Evolutionary conservation across 2,329 filamentous ascomycete species (phyloP).

Genomic region (Talaromyces sp.): DNA sequence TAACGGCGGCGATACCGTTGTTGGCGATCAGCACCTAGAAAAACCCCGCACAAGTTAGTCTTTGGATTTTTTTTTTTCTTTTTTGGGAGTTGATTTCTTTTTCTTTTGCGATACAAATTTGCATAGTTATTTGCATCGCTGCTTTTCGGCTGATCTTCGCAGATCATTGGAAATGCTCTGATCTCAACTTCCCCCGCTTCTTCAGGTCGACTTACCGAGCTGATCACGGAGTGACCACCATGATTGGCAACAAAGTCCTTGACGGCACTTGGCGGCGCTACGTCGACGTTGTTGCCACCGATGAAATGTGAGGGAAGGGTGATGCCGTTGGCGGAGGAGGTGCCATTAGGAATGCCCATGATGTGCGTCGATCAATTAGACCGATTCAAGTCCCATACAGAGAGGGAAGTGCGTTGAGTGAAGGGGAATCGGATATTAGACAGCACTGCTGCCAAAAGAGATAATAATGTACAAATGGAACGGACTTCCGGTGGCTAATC

Average conservation of each 20-base stretch:
- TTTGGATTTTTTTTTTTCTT: not conserved
- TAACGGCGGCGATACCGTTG: constrained; percentile 99
- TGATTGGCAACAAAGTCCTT: constrained; percentile 93
- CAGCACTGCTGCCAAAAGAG: constrained; percentile 18
- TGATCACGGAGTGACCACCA: constrained; percentile 97
- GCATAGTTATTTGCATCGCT: too few relatives aligned
- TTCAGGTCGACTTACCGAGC: constrained; percentile 70
- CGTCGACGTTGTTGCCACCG: constrained; percentile 84
- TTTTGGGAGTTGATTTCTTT: not conserved
- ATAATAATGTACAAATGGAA: constrained; percentile 23
- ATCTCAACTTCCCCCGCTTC: too few relatives aligned
- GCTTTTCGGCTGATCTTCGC: too few relatives aligned
- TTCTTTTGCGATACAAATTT: too few relatives aligned
- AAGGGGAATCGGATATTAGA: constrained; percentile 16
- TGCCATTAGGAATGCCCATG: constrained; percentile 46
- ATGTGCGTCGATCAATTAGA: constrained; percentile 33
- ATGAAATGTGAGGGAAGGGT: constrained; percentile 96
- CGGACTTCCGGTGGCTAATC: constrained; percentile 13
- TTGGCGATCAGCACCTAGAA: constrained; percentile 93
- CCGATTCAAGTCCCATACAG: constrained; percentile 26
- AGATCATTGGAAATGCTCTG: too few relatives aligned
- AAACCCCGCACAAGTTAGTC: not conserved
- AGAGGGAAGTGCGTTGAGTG: constrained; percentile 5
- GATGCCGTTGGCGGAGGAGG: constrained; percentile 75
- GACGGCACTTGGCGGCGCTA: constrained; percentile 80